phyloP scores from a whole-genome alignment of 139 green algal genomes.

The Coccomyxa sp. region DNA sequence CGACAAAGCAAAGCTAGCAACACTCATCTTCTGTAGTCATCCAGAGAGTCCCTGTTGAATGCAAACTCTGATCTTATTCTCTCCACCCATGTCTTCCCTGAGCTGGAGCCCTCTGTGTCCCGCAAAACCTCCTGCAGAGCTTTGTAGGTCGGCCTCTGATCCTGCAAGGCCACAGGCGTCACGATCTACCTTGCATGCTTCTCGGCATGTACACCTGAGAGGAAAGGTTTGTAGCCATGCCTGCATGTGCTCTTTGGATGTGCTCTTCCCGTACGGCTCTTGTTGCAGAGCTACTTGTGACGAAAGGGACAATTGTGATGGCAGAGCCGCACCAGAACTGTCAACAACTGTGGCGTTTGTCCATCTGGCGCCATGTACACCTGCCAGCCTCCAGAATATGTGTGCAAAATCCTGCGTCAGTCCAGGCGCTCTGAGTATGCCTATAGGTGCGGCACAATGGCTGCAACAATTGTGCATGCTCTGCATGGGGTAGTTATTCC shows the following conservation, averaged over 20 bases:
- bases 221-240: not conserved
- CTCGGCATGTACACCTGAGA: not conserved
- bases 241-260: too few relatives aligned
- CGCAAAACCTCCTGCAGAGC: constrained; percentile 57
- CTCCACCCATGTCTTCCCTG: constrained; percentile 48
- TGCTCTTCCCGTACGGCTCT: too few relatives aligned
- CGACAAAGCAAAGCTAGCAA: too few relatives aligned
- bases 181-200: not conserved
- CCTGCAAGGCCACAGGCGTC: not conserved
- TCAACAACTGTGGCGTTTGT: not conserved
- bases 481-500: not conserved
- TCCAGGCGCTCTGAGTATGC: not conserved
- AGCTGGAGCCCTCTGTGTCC: constrained; percentile 26
- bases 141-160: constrained; percentile 43
- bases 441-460: not conserved
- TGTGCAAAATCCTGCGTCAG: constrained; percentile 29
- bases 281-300: not conserved
- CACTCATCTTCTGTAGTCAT: too few relatives aligned
- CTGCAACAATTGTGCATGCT: not conserved
- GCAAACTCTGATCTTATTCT: constrained; percentile 43
- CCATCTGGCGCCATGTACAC: constrained; percentile 27
- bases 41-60: constrained; percentile 44
- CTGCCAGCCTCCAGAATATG: constrained; percentile 53
- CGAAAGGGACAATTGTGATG: not conserved
- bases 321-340: not conserved